Base-by-base conservation (phyloP, 306 rosid genomes). In the Gynostemma pentaphyllum region DNA sequence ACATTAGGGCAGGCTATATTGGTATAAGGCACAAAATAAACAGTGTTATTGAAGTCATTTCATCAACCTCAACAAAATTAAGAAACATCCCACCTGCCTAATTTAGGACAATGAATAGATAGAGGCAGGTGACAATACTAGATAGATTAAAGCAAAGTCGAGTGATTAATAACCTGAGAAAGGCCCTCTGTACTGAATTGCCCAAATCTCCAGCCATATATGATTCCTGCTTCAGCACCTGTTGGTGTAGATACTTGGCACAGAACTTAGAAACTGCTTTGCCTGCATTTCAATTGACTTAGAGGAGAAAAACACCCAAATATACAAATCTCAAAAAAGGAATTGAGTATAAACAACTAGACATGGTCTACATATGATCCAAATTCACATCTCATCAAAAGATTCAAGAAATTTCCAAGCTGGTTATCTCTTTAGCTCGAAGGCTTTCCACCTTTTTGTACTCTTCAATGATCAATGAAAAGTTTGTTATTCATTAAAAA, bases 201-300 rank as follows among this genome's bases (percentile, higher is more conserved):
- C 85, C 73, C 66, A 85, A 26, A 88, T 92, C 95, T 61, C 98
- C 98, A 66, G 95, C 88, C 30, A 42, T 5, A 71, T 82, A 86
- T 51, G 87, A 77, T 72, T 92, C 96, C 51, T 83, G 79, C 70
- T 77, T 84, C 44, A 87, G 87, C 69, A 92, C 76, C 78, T 88
- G 87, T 55, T 40, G 85, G 65, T 92, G 99, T 52, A 92, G 94
- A 84, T 86, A 78, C 82, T 92, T 88, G 67, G 94, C 90, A 45
- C 99, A 92, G 72, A 92, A 92, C 74, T 86, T 92, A 24, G 99
- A 78, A 77, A 92, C 99, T 11, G 86, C 99, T 78, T 92, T 88
- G 68, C 99, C 99, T 92, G 83, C 50, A 82, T 70, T 74, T 44
- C 48, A 41, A 45, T 15, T 36, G 40, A 71, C 66, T 37, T 59